Base-by-base conservation (phyloP, 1,139 yeast genomes). In the Pichia inconspicua region DNA sequence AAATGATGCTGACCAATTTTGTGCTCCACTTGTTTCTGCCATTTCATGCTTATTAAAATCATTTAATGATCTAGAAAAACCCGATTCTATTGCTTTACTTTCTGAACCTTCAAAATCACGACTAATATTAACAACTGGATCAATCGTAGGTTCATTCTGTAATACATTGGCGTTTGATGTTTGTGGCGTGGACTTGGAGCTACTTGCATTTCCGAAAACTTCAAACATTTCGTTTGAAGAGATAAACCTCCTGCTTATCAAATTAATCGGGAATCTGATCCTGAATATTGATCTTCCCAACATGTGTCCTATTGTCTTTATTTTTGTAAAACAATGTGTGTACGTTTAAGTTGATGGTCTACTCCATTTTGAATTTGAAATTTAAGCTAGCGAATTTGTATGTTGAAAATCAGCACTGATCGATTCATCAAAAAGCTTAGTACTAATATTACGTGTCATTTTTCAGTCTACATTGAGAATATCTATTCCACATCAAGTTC, bases 1-100 rank as follows among this genome's bases (percentile, higher is more conserved):
- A 67, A 80, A 87, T 1, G 94, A 83, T 40, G 76, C 80, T 5
- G 86, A 74, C 95, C 95, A 86, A 60, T 85, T 69, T 37, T 74
- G 49, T 0, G 62, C 66, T 5, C 66, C 64, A 22, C 58, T 14
- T 4, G 17, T 32, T 15, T 25, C 19, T 17, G 15, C 11, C 12
- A 25, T 17, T 6, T 47, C 46, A 7, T 35, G 22, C n/a, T 15
- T 17, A 22, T 53, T 47, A 37, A 56, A 59, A 46, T 61, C 64
- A 12, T 53, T 42, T 19, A 60, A 48, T 8, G 63, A 57, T 11
- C 45, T 50, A 1, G 48, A 46, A 40, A 59, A 58, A 1, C 37
- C 37, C 12, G 49, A 45, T 9, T 54, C 48, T 5, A 51, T 40
- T 5, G 56, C 9, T 9, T 27, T 11, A 11, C 40, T 22, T 7